These are phyloP conservation scores for Cardamine occulta DNA, from an alignment of 345 rosid species.

Conservation along the genomic window DNA sequence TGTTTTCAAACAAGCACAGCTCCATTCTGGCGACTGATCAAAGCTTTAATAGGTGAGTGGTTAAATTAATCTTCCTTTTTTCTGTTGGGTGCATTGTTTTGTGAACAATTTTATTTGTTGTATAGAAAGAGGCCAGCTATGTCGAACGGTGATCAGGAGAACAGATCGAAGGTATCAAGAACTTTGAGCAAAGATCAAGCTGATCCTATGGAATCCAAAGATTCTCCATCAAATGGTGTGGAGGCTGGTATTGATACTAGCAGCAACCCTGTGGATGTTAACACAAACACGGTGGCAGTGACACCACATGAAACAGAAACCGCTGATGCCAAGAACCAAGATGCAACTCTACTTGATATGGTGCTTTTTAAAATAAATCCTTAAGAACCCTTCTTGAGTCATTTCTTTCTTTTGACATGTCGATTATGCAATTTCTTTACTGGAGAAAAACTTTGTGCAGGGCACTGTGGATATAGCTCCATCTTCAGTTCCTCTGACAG, in stretches of 20 bases:
- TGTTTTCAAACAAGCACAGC: slow-evolving; percentile 71
- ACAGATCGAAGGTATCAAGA: slow-evolving; percentile 33
- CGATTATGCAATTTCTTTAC: slow-evolving; percentile 11
- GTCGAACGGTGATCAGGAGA: slow-evolving; percentile 36
- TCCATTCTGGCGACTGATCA: slow-evolving; percentile 35
- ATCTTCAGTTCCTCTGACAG: slow-evolving; percentile 27
- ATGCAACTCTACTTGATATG: slow-evolving; percentile 33
- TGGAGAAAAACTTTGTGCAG: slow-evolving; percentile 20
- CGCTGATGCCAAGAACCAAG: slow-evolving; percentile 28
- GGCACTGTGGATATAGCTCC: slow-evolving; percentile 21
- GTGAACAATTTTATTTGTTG: slow-evolving; percentile 4
- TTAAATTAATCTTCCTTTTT: not conserved
- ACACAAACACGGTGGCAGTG: slow-evolving; percentile 12
- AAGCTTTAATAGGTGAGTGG: slow-evolving; percentile 39
- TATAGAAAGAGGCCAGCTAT: slow-evolving; percentile 43
- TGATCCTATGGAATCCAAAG: slow-evolving; percentile 27
- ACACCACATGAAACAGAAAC: slow-evolving; percentile 29
- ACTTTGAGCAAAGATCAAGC: slow-evolving; percentile 28
- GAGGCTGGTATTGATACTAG: slow-evolving; percentile 24
- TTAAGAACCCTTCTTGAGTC: slow-evolving; percentile 14
- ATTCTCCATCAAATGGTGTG: slow-evolving; percentile 23
- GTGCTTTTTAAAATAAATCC: slow-evolving; percentile 21
- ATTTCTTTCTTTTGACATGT: not conserved
- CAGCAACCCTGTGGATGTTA: slow-evolving; percentile 35
- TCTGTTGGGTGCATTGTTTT: slow-evolving; percentile 26